A percentile compares a stretch with the other conserved stretches of the same genome.
Conservation (phyloP, 768 basidiomycete genomes). For the Leccinum ochraceum region DNA sequence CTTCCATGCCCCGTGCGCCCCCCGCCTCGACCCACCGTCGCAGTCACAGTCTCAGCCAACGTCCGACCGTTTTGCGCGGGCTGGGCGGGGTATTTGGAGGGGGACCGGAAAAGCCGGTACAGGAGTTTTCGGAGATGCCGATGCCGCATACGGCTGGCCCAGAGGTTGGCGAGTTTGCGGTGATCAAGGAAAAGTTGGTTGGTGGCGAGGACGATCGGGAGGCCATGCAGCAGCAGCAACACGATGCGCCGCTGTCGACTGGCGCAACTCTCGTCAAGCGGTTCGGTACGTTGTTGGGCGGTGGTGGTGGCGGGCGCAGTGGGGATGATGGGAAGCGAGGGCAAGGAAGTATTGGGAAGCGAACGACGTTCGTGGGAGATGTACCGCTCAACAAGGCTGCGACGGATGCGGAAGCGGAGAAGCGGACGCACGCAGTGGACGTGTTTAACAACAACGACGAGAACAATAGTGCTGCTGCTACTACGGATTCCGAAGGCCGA, state of each 20-base stretch:
- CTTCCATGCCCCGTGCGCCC: constrained; percentile 61
- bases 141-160: constrained; percentile 67
- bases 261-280: constrained; percentile 75
- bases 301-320: constrained; percentile 30
- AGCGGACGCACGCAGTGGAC: constrained; percentile 22
- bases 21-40: constrained; percentile 77
- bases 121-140: constrained; percentile 44
- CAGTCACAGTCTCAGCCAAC: constrained; percentile 81
- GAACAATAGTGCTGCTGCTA: background rate
- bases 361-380: constrained; percentile 54
- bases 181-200: constrained; percentile 35
- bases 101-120: constrained; percentile 34
- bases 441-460: constrained; percentile 22
- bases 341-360: constrained; percentile 40
- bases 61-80: constrained; percentile 54
- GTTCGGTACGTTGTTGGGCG: constrained; percentile 65
- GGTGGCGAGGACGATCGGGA: constrained; percentile 30
- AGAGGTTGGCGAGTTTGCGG: constrained; percentile 56
- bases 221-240: constrained; percentile 2
- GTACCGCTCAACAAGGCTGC: constrained; percentile 40
- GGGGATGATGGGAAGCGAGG: constrained; percentile 44
- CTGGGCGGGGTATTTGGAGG: constrained; percentile 67
- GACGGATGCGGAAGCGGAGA: constrained; percentile 38
- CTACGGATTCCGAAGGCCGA: constrained; percentile 24
- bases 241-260: constrained; percentile 44